Evolutionary conservation across 495 filamentous ascomycete genomes (phyloP), one percentile per base, ranked within the genome.

Genomic region (Lentithecium fluviatile): DNA sequence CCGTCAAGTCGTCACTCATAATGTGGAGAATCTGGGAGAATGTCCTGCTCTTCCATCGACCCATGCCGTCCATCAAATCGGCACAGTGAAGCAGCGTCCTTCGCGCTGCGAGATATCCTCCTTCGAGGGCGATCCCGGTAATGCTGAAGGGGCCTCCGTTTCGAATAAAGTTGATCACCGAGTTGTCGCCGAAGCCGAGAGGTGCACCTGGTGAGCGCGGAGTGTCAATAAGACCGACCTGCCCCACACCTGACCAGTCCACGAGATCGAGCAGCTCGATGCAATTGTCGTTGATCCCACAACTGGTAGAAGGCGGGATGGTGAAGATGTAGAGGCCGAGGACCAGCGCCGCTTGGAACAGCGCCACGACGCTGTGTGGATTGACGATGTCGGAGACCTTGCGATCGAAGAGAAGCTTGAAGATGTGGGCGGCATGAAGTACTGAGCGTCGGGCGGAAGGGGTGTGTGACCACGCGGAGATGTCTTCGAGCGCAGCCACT

Each of bases 1-100:
- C 76, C 69, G 77, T 77, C 40, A 82, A 67, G 23, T 78, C 79
- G 72, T 81, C 79, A 61, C 79, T 80, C 78, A 82, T 81, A 17
- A 80, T 81, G 52, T 78, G 74, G 20, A 81, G 70, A 52, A 81
- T 76, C 59, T 79, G 74, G 0, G 74, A 76, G 55, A 78, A 78
- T 20, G 79, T 77, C 50, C 76, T 71, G 17, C 77, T 74, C 49
- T 74, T 78, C 78, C 79, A 80, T 53, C 78, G 76, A n/a, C 78
- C 79, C 20, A 78, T 76, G 56, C 80, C 78, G 60, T 80, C 77
- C 23, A 82, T 67, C 17, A 82, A 64, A 26, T 74, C 71, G 11
- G 78, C 79, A 57, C 78, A 82, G 68, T 81, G 78, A 26, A 80
- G 69, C 19, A 82, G 58, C 37, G 80, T 78, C 17, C 76, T 68